Evolutionary conservation across 2,329 filamentous ascomycete genomes (phyloP).

Genomic region (Colletotrichum filicis): DNA sequence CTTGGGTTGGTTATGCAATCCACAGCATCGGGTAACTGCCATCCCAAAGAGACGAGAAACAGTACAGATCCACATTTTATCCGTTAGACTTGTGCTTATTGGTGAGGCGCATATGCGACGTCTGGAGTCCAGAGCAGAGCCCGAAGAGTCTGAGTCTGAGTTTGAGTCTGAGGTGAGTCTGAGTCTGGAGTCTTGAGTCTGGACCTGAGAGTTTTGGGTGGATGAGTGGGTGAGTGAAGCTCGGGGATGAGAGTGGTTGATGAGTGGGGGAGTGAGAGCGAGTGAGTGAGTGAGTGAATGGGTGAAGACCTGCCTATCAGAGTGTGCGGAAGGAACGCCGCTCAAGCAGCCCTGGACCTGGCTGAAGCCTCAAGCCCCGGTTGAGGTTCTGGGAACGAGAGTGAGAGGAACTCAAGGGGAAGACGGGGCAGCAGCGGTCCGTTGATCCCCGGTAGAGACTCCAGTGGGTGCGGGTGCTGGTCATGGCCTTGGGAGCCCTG

Average conservation of each 20-base stretch:
- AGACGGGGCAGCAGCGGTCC: not conserved
- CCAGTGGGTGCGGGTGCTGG: not conserved
- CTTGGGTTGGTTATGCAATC: constrained; percentile 25
- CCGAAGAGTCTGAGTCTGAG: not conserved
- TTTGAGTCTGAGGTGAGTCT: not conserved
- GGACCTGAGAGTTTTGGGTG: not conserved
- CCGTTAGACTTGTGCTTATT: not conserved
- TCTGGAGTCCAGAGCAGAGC: not conserved
- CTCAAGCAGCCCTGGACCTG: not conserved
- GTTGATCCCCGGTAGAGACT: not conserved
- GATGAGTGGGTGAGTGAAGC: not conserved
- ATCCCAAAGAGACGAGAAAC: constrained; percentile 19
- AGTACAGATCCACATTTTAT: not conserved
- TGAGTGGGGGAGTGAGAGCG: not conserved
- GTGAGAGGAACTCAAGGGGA: not conserved
- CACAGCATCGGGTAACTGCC: constrained; percentile 32
- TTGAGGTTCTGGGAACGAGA: too few species aligned
- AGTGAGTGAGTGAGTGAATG: not conserved
- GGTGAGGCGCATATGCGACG: constrained; percentile 21
- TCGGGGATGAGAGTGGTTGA: not conserved
- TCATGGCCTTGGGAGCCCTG: constrained; percentile 23
- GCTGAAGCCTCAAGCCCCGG: not conserved
- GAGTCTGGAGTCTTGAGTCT: not conserved
- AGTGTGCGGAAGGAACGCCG: not conserved
- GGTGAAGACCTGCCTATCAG: not conserved